These are phyloP conservation scores for Flaveria linearis DNA, from an alignment of 129 eudicot genomes.

Conservation along the genomic window DNA sequence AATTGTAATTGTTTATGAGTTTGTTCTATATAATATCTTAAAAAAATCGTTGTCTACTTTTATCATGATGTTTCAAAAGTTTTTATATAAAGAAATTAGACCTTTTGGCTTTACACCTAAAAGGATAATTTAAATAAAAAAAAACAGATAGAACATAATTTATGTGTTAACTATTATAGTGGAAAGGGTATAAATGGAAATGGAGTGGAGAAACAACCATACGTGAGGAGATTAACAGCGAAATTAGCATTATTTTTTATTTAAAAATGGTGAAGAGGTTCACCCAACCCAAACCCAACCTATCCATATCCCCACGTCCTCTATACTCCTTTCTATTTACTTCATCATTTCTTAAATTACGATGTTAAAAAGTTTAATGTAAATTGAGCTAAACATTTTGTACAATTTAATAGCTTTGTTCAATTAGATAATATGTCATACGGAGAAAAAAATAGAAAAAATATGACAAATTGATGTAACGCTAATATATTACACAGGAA, in stretches of 20 bases:
- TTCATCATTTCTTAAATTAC: no score
- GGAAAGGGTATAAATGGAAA: slow-evolving; percentile 32
- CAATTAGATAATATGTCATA: no score
- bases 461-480: no score
- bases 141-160: slow-evolving; percentile 16
- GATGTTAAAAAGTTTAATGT: no score
- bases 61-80: neutral
- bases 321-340: neutral
- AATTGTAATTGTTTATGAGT: no score
- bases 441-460: no score
- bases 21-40: no score
- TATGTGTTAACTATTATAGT: slow-evolving; percentile 19
- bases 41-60: neutral
- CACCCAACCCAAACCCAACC: slow-evolving; percentile 80
- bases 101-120: slow-evolving; percentile 25
- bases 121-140: neutral
- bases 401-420: no score
- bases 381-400: no score
- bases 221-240: slow-evolving; percentile 26
- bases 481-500: no score
- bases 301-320: slow-evolving; percentile 43
- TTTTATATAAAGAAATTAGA: neutral
- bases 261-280: slow-evolving; percentile 45
- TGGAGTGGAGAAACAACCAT: slow-evolving; percentile 25
- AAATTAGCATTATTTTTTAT: slow-evolving; percentile 24